Percentiles rank a stretch among this genome's conserved stretches.
Evolutionary conservation across 2,329 filamentous ascomycete genomes (phyloP).

Genomic region (Trichoderma simmonsii): DNA sequence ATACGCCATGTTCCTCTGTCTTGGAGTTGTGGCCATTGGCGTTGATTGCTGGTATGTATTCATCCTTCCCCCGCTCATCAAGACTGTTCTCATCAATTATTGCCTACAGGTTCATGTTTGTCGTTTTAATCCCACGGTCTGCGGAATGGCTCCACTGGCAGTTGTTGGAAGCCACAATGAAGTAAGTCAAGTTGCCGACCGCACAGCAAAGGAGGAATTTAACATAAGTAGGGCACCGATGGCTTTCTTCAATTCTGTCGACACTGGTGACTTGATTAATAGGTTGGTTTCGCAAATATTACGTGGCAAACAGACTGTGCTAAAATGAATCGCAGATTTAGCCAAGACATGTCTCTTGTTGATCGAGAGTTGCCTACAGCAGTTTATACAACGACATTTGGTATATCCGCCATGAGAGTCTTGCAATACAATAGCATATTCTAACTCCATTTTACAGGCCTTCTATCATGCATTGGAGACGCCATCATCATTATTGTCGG

Average conservation of each 20-base stretch:
- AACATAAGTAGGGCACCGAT: conserved; percentile 25
- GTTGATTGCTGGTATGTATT: conserved; percentile 20
- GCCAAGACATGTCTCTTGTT: conserved; percentile 39
- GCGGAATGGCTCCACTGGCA: conserved; percentile 24
- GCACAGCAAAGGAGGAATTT: conserved; percentile 17
- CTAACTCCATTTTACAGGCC: background rate
- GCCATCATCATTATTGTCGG: background rate
- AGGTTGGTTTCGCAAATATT: background rate
- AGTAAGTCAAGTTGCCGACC: background rate
- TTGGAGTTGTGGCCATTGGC: conserved; percentile 21
- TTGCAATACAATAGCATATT: background rate
- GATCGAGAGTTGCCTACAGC: conserved; percentile 36
- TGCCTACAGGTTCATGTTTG: background rate
- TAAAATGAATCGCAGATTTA: conserved; percentile 29
- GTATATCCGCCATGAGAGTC: conserved; percentile 37
- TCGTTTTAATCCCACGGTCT: conserved; percentile 19
- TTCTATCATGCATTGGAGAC: background rate
- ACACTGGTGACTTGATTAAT: conserved; percentile 36
- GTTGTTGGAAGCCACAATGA: conserved; percentile 32
- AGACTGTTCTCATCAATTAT: background rate
- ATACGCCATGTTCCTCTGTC: conserved; percentile 20
- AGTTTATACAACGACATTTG: conserved; percentile 27
- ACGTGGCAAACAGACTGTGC: background rate
- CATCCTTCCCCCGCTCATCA: no score
- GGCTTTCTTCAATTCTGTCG: conserved; percentile 35